Base-by-base conservation (phyloP, 768 basidiomycete species). In the Gyrodon lividus region DNA sequence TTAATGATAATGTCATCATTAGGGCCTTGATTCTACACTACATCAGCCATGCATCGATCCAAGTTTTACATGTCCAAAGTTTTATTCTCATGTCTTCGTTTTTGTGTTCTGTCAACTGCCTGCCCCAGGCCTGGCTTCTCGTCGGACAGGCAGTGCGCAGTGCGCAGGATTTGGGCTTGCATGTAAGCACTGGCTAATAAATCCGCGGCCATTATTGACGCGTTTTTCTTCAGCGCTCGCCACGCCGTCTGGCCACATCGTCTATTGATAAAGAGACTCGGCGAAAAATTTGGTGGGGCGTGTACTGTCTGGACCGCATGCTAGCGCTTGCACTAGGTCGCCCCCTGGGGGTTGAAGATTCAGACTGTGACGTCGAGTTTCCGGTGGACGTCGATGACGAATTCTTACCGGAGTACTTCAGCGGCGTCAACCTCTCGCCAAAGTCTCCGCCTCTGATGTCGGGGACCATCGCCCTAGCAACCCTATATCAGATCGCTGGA, bases 41-140 rank as follows among this genome's bases (percentile, higher is more conserved):
- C 69, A 94, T 94, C 72, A 92, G 91, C 56, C 85, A 93, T 64
- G 82, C 89, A 39, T 89, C 86, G 49, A 90, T 84, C 35, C 88
- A 93, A 67, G 75, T 89, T 45, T 80, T 84, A 30, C 93, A 95
- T 68, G 92, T 95, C 26, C 93, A 95, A 73, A 89, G 89, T 69
- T 87, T 94, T 66, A 81, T 91, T 55, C 77, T 96, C 49, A 81
- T 94, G 79, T 87, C 92, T 46, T 87, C 92, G 2, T 95, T 93
- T 74, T 75, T 96, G 53, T 94, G 92, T 65, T 92, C 92, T 48
- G 79, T 95, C 59, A 96, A 96, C 63, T 93, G 92, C 64, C 80
- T 96, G 46, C 93, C 93, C 3, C 93, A 94, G 71, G 91, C 92
- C 26, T 96, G 93, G 93, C 81, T 95, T 56, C 77, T 94, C 51